Conservation (phyloP, 2,329 filamentous ascomycete species). For the Exophiala lecanii-corni region DNA sequence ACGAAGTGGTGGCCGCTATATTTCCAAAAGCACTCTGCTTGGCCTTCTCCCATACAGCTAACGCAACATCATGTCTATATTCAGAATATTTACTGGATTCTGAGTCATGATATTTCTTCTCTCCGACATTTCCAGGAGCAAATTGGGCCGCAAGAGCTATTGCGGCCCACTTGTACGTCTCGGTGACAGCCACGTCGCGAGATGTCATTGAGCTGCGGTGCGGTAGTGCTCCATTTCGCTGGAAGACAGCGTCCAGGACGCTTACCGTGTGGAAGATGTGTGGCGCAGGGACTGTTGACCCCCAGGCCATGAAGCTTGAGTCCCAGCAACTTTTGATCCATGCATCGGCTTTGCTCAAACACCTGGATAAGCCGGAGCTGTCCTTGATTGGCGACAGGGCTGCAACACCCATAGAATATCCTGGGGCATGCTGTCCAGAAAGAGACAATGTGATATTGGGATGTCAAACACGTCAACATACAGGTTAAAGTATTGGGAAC, state of each 20-base stretch:
- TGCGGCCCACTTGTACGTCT: slow-evolving; percentile 17
- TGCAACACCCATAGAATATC: slow-evolving; percentile 14
- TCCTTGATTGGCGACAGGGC: slow-evolving; percentile 4
- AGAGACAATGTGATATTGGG: slow-evolving; percentile 14
- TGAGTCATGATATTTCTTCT: too few species aligned
- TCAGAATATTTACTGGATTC: not conserved
- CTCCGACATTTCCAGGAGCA: too few species aligned
- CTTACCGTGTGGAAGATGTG: slow-evolving; percentile 14
- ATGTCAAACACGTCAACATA: slow-evolving; percentile 19
- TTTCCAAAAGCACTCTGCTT: slow-evolving; percentile 15
- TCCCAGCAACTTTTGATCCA: slow-evolving; percentile 4
- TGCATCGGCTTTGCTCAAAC: not conserved
- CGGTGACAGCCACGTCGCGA: slow-evolving; percentile 10
- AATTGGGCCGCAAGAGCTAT: slow-evolving; percentile 17
- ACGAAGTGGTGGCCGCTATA: slow-evolving; percentile 6
- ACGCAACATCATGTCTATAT: slow-evolving; percentile 8
- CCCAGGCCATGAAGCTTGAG: not conserved
- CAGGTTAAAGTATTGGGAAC: slow-evolving; percentile 11
- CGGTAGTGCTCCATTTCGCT: slow-evolving; percentile 1
- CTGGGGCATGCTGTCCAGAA: slow-evolving; percentile 13
- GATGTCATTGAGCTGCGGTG: not conserved
- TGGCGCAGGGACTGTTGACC: slow-evolving; percentile 1
- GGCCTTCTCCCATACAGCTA: slow-evolving; percentile 12
- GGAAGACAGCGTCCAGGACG: slow-evolving; percentile 16
- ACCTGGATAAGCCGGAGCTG: not conserved